Conservation (phyloP, 306 rosid genomes). For the Corylus heterophylla region DNA sequence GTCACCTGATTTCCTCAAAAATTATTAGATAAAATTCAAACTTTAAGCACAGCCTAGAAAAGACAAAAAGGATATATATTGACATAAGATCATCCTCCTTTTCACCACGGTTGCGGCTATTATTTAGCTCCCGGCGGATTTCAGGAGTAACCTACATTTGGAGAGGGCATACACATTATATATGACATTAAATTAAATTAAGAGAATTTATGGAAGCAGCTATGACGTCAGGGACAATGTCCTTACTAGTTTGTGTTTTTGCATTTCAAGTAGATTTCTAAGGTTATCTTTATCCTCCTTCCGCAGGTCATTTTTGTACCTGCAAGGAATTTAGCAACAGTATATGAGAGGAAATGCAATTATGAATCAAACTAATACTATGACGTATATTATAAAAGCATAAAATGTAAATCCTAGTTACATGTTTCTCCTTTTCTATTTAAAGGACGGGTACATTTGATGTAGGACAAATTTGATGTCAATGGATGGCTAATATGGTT, state of each 20-base stretch:
- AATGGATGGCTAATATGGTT: not conserved
- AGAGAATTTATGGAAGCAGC: constrained; percentile 3
- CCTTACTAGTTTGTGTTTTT: constrained; percentile 75
- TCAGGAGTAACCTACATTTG: constrained; percentile 84
- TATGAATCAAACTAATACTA: constrained; percentile 7
- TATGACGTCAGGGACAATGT: constrained; percentile 11
- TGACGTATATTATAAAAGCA: not conserved
- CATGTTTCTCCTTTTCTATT: not conserved
- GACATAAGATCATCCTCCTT: constrained; percentile 71
- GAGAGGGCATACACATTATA: constrained; percentile 7
- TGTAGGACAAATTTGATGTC: not conserved
- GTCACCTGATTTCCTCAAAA: too few relatives aligned
- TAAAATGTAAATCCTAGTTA: not conserved
- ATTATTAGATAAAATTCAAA: not conserved
- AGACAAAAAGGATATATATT: constrained; percentile 68
- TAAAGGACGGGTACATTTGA: not conserved
- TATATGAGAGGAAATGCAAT: constrained; percentile 4
- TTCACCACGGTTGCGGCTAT: constrained; percentile 89
- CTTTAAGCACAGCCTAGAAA: not conserved
- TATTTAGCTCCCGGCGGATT: constrained; percentile 68
- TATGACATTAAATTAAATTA: constrained; percentile 14
- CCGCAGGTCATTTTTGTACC: constrained; percentile 84
- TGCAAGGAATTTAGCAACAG: constrained; percentile 39
- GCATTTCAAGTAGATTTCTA: constrained; percentile 65
- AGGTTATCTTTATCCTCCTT: constrained; percentile 74